Evolutionary conservation across 2,329 filamentous ascomycete genomes (phyloP).

Genomic region (Thelonectria discophora): DNA sequence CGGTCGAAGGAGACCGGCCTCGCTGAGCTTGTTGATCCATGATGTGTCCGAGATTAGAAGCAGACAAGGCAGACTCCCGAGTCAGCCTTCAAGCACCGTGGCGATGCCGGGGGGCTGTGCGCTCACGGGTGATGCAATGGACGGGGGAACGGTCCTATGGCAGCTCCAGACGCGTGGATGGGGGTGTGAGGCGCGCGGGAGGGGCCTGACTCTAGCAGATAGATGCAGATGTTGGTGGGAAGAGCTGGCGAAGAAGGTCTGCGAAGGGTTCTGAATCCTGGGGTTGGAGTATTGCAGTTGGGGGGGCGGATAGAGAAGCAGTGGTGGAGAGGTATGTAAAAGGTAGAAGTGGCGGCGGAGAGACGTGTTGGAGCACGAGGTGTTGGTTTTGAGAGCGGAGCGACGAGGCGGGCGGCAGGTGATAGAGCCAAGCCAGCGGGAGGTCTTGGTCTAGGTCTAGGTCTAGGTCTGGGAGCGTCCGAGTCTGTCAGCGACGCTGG

Average conservation of each 20-base stretch:
- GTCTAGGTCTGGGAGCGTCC: slow-evolving; percentile 13
- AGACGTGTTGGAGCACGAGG: slow-evolving; percentile 19
- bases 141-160: slow-evolving; percentile 44
- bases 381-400: slow-evolving; percentile 11
- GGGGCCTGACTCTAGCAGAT: slow-evolving; percentile 30
- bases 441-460: slow-evolving; percentile 6
- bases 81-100: slow-evolving; percentile 57
- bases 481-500: neutral
- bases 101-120: slow-evolving; percentile 55
- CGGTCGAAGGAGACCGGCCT: slow-evolving; percentile 70
- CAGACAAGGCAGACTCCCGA: slow-evolving; percentile 56
- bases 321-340: slow-evolving; percentile 9
- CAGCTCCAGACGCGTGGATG: slow-evolving; percentile 42
- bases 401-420: slow-evolving; percentile 11
- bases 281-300: slow-evolving; percentile 14
- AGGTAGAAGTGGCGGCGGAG: slow-evolving; percentile 8
- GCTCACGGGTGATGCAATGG: slow-evolving; percentile 44
- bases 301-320: slow-evolving; percentile 10
- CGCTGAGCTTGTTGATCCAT: slow-evolving; percentile 55
- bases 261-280: slow-evolving; percentile 16
- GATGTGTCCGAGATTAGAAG: slow-evolving; percentile 47
- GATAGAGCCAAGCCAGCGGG: slow-evolving; percentile 1
- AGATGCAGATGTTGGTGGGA: slow-evolving; percentile 32
- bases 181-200: slow-evolving; percentile 37
- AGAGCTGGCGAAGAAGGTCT: slow-evolving; percentile 16